These are phyloP conservation scores for Leccinum fallax DNA, from an alignment of 1,284 basidiomycete genomes.

Conservation along the genomic window DNA sequence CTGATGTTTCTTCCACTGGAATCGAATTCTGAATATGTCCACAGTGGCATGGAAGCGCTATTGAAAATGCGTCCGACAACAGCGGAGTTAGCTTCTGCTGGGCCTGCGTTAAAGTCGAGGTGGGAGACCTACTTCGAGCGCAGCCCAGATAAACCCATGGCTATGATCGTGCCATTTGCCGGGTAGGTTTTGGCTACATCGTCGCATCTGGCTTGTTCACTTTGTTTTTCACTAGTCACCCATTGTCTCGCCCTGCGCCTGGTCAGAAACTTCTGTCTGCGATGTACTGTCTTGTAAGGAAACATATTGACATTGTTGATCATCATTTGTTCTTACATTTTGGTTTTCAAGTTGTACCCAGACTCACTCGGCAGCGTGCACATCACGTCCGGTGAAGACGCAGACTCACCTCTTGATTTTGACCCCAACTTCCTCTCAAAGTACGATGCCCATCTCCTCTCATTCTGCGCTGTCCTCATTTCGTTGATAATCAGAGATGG, in stretches of 20 bases:
- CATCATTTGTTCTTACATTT: neutral
- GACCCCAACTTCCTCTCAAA: constrained; percentile 12
- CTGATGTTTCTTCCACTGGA: neutral
- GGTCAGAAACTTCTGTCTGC: constrained; percentile 12
- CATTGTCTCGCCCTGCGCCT: neutral
- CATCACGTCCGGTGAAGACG: constrained; percentile 29
- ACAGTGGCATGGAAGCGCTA: constrained; percentile 41
- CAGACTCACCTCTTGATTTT: constrained; percentile 26
- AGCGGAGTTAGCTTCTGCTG: constrained; percentile 39
- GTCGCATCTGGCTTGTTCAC: too few species aligned
- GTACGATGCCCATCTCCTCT: neutral
- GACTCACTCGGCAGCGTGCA: constrained; percentile 32
- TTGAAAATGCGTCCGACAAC: constrained; percentile 43
- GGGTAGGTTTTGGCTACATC: constrained; percentile 13
- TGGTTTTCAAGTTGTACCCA: constrained; percentile 29
- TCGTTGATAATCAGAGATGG: constrained; percentile 2
- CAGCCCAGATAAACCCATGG: constrained; percentile 26
- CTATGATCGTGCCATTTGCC: constrained; percentile 10
- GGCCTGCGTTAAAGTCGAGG: constrained; percentile 37
- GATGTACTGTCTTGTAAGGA: constrained; percentile 20
- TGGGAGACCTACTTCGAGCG: constrained; percentile 43
- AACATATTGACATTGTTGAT: accelerated
- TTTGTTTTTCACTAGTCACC: constrained; percentile 10
- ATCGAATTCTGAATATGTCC: neutral
- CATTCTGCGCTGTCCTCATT: neutral